phyloP scores from a whole-genome alignment of 2,329 filamentous ascomycete species.

The Hypomyces perniciosus region DNA sequence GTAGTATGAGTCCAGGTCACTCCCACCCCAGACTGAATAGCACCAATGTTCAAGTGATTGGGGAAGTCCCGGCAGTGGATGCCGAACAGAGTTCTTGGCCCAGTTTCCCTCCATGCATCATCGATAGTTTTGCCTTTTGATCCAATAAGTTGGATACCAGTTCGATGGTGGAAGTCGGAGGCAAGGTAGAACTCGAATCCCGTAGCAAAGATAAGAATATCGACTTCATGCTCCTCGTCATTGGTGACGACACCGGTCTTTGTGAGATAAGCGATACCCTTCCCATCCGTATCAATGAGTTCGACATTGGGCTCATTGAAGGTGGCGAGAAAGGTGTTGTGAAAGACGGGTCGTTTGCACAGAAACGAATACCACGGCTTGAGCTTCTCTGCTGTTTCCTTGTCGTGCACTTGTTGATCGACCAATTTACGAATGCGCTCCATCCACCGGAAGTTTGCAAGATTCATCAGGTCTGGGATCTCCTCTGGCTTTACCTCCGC shows the following conservation, averaged over 20 bases:
- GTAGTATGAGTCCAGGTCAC: not conserved
- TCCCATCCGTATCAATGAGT: constrained; percentile 51
- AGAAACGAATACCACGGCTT: constrained; percentile 55
- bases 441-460: constrained; percentile 18
- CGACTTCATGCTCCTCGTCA: not conserved
- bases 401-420: constrained; percentile 44
- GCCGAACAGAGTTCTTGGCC: not conserved
- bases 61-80: not conserved
- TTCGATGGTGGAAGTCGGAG: not conserved
- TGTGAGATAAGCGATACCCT: not conserved
- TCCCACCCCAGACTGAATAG: not conserved
- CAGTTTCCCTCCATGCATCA: not conserved
- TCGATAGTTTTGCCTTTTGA: not conserved
- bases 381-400: constrained; percentile 42
- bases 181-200: no score
- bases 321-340: constrained; percentile 50
- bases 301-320: constrained; percentile 55
- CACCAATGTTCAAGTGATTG: not conserved
- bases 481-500: constrained; percentile 11
- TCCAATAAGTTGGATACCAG: not conserved
- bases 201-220: no score
- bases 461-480: constrained; percentile 32
- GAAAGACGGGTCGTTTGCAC: constrained; percentile 60
- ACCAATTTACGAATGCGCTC: constrained; percentile 40
- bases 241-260: not conserved